Percentiles rank a stretch among this genome's conserved stretches.
Evolutionary conservation across 2,329 filamentous ascomycete species (phyloP).

Genomic region (Aspergillus glaucus): DNA sequence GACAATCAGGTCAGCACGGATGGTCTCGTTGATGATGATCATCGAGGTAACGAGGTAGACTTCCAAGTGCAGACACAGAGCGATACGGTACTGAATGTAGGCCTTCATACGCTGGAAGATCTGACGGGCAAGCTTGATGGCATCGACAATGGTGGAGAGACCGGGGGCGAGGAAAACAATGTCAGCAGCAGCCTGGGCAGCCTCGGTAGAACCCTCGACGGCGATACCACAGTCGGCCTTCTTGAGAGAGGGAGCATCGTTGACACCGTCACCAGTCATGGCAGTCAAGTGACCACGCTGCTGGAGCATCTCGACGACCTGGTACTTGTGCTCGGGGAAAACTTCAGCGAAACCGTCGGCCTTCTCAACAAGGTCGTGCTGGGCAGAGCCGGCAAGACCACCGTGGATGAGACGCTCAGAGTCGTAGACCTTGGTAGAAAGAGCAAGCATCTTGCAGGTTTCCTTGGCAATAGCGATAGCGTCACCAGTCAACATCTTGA

Average conservation of each 20-base stretch:
- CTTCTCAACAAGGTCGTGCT: conserved; percentile 70
- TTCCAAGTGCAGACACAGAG: conserved; percentile 66
- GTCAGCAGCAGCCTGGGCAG: conserved; percentile 65
- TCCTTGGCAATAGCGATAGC: conserved; percentile 74
- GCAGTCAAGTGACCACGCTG: conserved; percentile 66
- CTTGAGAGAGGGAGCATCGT: conserved; percentile 67
- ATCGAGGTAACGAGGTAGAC: conserved; percentile 72
- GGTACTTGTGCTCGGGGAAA: conserved; percentile 70
- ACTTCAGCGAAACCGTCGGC: conserved; percentile 69
- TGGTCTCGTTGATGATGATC: conserved; percentile 74
- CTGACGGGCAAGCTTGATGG: conserved; percentile 67
- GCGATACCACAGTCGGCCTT: conserved; percentile 70
- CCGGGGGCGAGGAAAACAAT: conserved; percentile 70
- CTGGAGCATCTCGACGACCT: conserved; percentile 70
- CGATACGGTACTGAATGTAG: conserved; percentile 72
- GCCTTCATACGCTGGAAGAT: conserved; percentile 76
- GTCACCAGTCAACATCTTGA: conserved; percentile 79
- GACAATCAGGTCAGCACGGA: conserved; percentile 66
- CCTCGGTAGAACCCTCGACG: conserved; percentile 65
- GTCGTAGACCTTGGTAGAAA: conserved; percentile 76
- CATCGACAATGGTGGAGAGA: conserved; percentile 64
- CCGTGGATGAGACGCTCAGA: conserved; percentile 71
- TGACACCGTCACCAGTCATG: conserved; percentile 73
- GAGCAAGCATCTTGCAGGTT: conserved; percentile 74
- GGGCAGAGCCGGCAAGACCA: conserved; percentile 64